phyloP scores from a whole-genome alignment of 768 basidiomycete species.

The Leucogyrophana mollusca region DNA sequence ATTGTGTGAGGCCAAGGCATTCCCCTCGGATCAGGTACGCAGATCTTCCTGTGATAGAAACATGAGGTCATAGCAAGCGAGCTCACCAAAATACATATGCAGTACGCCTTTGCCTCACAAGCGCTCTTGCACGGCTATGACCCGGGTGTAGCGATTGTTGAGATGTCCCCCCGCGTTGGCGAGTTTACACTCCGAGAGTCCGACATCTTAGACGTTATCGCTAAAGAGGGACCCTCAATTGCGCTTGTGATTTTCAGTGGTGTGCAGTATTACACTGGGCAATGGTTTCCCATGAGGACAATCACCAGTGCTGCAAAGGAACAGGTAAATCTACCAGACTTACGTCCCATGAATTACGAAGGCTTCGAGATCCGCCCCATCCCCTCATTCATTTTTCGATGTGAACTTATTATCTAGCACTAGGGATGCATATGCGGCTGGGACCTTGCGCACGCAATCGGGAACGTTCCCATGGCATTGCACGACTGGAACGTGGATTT shows the following conservation, averaged over 20 bases:
- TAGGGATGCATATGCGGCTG: slow-evolving; percentile 94
- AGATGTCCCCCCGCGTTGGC: slow-evolving; percentile 75
- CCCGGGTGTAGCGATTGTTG: slow-evolving; percentile 71
- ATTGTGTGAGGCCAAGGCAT: slow-evolving; percentile 89
- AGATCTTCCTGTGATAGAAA: slow-evolving; percentile 5
- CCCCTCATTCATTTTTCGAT: neutral
- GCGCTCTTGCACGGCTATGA: slow-evolving; percentile 74
- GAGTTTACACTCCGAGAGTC: slow-evolving; percentile 85
- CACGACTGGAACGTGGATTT: slow-evolving; percentile 97
- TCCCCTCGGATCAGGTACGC: slow-evolving; percentile 93
- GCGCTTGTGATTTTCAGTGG: slow-evolving; percentile 92
- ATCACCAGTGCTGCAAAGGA: slow-evolving; percentile 85
- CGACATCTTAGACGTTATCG: slow-evolving; percentile 80
- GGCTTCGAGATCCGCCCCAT: neutral
- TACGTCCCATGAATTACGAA: too few species aligned
- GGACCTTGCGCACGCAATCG: slow-evolving; percentile 95
- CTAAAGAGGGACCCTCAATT: slow-evolving; percentile 70
- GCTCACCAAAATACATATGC: slow-evolving; percentile 1
- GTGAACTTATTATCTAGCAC: slow-evolving; percentile 7
- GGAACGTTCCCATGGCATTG: slow-evolving; percentile 86
- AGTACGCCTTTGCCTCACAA: slow-evolving; percentile 99
- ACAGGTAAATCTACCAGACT: slow-evolving; percentile 51
- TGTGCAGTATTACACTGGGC: slow-evolving; percentile 97
- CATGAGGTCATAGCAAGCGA: neutral
- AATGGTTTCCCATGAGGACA: slow-evolving; percentile 84